Evolutionary conservation across 2,329 filamentous ascomycete species (phyloP), one percentile per base, ranked within the genome.

Genomic region (Macrophomina pseudophaseolina): DNA sequence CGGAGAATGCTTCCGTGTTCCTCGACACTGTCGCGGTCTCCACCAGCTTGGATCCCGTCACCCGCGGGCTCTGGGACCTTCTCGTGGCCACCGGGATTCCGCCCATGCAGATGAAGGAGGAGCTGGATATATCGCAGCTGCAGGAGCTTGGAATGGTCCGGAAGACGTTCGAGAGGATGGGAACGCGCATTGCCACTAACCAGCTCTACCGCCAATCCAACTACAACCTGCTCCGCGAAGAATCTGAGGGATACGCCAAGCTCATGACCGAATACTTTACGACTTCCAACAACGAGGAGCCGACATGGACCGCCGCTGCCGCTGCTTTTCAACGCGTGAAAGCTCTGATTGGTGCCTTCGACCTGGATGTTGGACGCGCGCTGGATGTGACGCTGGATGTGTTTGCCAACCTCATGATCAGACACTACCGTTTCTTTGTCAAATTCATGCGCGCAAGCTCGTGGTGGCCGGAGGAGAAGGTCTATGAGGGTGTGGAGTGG

Each of bases 191-290:
- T 74, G 91, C 94, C 58, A 99, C 95, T 7, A 97, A 97, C 72
- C 84, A 95, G 4, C 86, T 99, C 0, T 99, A 99, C 78, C 90
- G 94, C 68, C 95, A 98, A 79, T 93, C 94, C 14, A 98, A 97
- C 78, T 98, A 97, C 83, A 99, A 99, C 74, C 82, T 99, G 7
- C 83, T 99, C 23, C 90, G 95, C 52, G 95, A 99, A 80, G 95
- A 99, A 79, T 93, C 93, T 0, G 95, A 99, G 80, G 95, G 96
- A 48, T 99, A 97, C 76, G 94, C 95, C 0, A 99, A 99, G 78
- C 87, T 99, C 54, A 89, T 97, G 68, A 97, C 94, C 0, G 95
- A 99, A 77, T 89, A 98, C 38, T 99, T 97, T 79, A 94, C 93
- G 7, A 96, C 91, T 0, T 92, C 91, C 73, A 90, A 89, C 71